Base-by-base conservation (phyloP, 257 asterid species). In the Euphrasia confusa region DNA sequence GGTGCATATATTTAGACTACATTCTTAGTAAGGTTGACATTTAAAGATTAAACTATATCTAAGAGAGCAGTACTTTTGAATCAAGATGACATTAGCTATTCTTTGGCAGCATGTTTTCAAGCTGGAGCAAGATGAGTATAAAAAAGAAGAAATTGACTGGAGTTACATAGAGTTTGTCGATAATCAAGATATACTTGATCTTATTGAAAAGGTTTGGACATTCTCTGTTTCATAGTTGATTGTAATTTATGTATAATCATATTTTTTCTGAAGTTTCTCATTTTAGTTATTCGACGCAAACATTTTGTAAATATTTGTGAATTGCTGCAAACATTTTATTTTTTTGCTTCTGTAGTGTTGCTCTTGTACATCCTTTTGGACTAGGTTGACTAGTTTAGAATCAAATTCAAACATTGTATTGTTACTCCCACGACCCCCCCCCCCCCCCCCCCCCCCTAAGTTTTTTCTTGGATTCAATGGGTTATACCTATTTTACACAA, bases 41-140 rank as follows among this genome's bases (percentile, higher is more conserved):
- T 28, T 6, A 70, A 58, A 39, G 42, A 40, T 33, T 61, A 35
- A 49, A 37, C 32, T 45, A 45, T 35, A 49, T 4, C 60, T 40
- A 27, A 15, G 54, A 63, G 65, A 55, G 45, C 68, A 54, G 45
- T 56, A 63, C 24, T 15, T 15, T 47, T 58, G 55, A 45, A 39
- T 33, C 42, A 60, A 44, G 54, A 63, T 68, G 11, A 49, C 58
- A 60, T 60, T 39, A 12, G 37, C 45, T 68, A 10, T 68, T 56
- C 40, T 63, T 52, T 69, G 60, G 64, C 89, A 86, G 95, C 95
- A 84, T 72, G 92, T 87, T 74, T 87, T 87, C 78, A 83, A 86
- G 78, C 81, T 83, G 91, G 95, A 86, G 68, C 95, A 86, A 80
- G 92, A 86, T 78, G 95, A 86, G 78, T 86, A 86, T 68, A 75